Conservation (phyloP, 1,284 basidiomycete species). For the Inonotus hispidus region DNA sequence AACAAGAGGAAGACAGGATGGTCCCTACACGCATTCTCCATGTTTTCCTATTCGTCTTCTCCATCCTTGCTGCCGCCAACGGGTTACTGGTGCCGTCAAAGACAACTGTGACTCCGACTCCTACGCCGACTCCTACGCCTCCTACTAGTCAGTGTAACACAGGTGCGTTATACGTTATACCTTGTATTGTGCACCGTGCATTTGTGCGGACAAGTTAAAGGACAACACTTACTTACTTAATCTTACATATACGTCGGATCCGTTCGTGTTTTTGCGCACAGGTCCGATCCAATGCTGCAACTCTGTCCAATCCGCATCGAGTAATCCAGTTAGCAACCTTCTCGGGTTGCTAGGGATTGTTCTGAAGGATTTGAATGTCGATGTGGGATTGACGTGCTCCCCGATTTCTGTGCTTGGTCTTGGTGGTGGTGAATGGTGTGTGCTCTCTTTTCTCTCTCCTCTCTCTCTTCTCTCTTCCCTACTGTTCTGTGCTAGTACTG, state of each 20-base stretch:
- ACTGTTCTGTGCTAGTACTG: no score
- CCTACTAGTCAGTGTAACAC: conserved; percentile 25
- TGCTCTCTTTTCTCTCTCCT: neutral
- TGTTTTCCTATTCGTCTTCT: conserved; percentile 20
- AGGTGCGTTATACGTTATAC: no score
- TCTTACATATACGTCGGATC: no score
- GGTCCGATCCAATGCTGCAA: conserved; percentile 29
- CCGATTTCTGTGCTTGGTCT: conserved; percentile 26
- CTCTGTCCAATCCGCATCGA: conserved; percentile 22
- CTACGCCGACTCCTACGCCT: conserved; percentile 2
- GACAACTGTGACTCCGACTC: neutral
- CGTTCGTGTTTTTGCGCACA: no score
- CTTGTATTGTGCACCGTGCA: no score
- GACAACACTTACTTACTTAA: no score
- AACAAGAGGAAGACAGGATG: no score
- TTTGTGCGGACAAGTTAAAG: no score
- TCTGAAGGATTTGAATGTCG: conserved; percentile 22
- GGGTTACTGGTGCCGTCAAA: conserved; percentile 15
- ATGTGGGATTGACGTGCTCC: conserved; percentile 26
- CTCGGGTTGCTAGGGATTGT: conserved; percentile 23
- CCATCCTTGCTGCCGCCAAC: conserved; percentile 22
- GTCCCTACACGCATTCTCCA: conserved; percentile 16
- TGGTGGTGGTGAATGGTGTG: conserved; percentile 22
- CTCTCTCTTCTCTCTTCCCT: no score
- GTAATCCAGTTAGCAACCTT: conserved; percentile 10